Evolutionary conservation across 192 early-diverging fungal genomes (phyloP), one percentile per base, ranked within the genome.

Genomic region (Lobulomyces angularis): DNA sequence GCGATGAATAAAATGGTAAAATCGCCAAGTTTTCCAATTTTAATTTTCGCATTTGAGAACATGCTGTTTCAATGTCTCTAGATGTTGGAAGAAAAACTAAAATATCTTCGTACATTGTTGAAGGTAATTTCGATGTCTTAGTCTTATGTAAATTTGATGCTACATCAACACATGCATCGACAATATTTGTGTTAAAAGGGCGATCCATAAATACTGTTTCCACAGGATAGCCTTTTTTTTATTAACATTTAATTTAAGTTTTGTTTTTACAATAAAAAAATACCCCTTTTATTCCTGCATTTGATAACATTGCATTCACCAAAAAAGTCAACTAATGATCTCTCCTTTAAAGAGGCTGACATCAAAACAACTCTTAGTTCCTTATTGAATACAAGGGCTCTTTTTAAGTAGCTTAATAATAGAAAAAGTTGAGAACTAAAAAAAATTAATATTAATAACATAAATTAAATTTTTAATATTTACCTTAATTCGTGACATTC

Each of bases 401-500:
- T 32, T 35, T 51, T 55, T 22, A 56, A 7, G 34, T 46, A 48
- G 1, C 26, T 21, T 46, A 56, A 51, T 20, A 56, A 27, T 22
- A 56, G 53, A 23, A 44, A 33, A 14, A 56, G 34, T 24, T 56
- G 48, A 14, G 30, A 9, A 4, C 45, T 16, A 27, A n/a, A n/a
- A n/a, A n/a, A n/a, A n/a, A n/a, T n/a, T n/a, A n/a, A n/a, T n/a
- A n/a, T n/a, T n/a, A n/a, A n/a, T n/a, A n/a, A n/a, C n/a, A n/a
- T n/a, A n/a, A n/a, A n/a, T n/a, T n/a, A n/a, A n/a, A n/a, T n/a
- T n/a, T n/a, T n/a, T n/a, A n/a, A n/a, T n/a, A n/a, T n/a, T n/a
- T n/a, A n/a, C n/a, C n/a, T n/a, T n/a, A 30, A 35, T 49, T 56
- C 55, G 22, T 56, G 55, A 9, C 50, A 47, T 36, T 56, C 55